Conservation (phyloP, 257 asterid genomes). For the Fraxinus americana region DNA sequence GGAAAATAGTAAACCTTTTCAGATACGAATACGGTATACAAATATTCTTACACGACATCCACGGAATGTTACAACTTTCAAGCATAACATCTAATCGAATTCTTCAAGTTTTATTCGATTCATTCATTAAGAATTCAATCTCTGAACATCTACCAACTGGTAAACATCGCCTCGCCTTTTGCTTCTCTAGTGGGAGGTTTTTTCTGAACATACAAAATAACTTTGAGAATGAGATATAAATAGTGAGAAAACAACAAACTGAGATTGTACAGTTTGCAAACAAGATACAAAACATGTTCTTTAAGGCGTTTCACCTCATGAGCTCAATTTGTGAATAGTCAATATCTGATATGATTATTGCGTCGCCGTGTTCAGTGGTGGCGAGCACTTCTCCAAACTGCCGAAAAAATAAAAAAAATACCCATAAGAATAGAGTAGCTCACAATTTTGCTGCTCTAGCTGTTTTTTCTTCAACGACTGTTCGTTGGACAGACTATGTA, state of each 20-base stretch:
- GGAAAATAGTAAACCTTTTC: no score
- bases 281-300: neutral
- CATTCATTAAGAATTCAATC: neutral
- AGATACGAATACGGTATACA: no score
- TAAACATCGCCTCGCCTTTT: constrained; percentile 89
- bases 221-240: neutral
- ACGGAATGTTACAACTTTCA: no score
- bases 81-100: neutral
- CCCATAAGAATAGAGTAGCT: no score
- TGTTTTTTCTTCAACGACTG: no score
- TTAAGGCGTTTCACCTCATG: neutral
- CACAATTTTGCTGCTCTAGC: no score
- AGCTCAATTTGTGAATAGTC: constrained; percentile 54
- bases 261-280: neutral
- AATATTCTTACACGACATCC: no score
- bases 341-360: constrained; percentile 69
- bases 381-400: constrained; percentile 70
- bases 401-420: no score
- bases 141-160: constrained; percentile 42
- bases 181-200: constrained; percentile 84
- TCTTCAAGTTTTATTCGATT: neutral
- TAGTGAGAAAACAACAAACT: neutral
- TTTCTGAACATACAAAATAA: constrained; percentile 19
- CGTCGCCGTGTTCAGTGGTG: constrained; percentile 82
- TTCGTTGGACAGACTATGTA: no score